phyloP scores from a whole-genome alignment of 257 asterid species.

The Gynochthodes officinalis region DNA sequence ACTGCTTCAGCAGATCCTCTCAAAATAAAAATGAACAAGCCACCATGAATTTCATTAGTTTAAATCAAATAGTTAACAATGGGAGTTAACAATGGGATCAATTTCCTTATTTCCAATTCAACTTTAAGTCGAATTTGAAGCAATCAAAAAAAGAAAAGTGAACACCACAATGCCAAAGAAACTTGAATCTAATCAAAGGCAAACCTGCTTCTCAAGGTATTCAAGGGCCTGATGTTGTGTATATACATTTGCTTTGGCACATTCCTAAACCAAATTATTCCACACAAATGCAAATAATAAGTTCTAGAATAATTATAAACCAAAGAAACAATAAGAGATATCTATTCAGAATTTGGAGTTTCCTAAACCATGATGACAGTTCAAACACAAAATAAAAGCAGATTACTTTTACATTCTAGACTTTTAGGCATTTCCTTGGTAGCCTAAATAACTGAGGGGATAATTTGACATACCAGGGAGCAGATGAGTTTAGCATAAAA shows the following conservation, averaged over 20 bases:
- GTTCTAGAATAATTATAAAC: neutral
- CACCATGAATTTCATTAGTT: neutral
- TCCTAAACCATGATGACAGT: neutral
- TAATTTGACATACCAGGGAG: neutral
- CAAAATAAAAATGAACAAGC: neutral
- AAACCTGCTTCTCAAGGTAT: constrained; percentile 78
- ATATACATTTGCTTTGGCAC: constrained; percentile 55
- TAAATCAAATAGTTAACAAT: neutral
- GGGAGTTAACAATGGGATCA: neutral
- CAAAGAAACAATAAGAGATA: neutral
- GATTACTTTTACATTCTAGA: neutral
- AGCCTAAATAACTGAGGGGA: neutral
- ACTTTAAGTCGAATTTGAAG: too few relatives aligned
- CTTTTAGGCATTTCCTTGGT: neutral
- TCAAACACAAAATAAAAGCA: neutral
- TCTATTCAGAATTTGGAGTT: neutral
- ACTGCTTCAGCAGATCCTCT: neutral
- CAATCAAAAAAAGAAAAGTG: neutral
- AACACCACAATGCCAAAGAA: neutral
- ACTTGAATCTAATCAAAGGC: neutral
- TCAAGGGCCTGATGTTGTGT: constrained; percentile 75
- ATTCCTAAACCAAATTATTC: constrained; percentile 53
- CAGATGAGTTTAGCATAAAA: neutral
- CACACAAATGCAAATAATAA: neutral
- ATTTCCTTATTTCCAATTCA: neutral